Percentiles rank a stretch among this genome's conserved stretches.
phyloP scores from a whole-genome alignment of 2,329 filamentous ascomycete species.

The Fusarium sp. region DNA sequence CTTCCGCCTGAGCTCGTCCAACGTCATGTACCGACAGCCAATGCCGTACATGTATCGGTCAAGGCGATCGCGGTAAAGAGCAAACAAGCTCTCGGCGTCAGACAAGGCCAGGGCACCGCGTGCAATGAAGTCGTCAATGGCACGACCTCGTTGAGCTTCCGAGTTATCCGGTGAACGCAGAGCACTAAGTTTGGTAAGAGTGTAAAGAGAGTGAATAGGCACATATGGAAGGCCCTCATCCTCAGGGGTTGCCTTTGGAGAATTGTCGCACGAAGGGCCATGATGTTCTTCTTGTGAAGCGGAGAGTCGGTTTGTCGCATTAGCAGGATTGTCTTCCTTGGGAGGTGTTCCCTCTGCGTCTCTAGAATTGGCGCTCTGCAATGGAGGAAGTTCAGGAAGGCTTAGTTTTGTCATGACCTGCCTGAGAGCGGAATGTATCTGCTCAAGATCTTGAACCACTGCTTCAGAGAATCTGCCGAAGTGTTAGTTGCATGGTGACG shows the following conservation, averaged over 20 bases:
- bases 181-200: constrained; percentile 52
- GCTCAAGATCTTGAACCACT: constrained; percentile 41
- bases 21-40: constrained; percentile 61
- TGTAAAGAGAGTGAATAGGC: constrained; percentile 55
- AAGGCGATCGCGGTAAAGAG: constrained; percentile 62
- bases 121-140: constrained; percentile 51
- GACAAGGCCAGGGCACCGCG: constrained; percentile 57
- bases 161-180: constrained; percentile 50
- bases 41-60: constrained; percentile 67
- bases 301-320: constrained; percentile 9
- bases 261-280: constrained; percentile 46
- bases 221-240: constrained; percentile 53
- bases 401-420: constrained; percentile 43
- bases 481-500: neutral
- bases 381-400: constrained; percentile 38
- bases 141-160: constrained; percentile 35
- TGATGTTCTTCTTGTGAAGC: constrained; percentile 35
- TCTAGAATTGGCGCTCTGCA: constrained; percentile 37
- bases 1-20: constrained; percentile 64
- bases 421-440: constrained; percentile 41
- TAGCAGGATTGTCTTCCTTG: constrained; percentile 31
- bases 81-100: constrained; percentile 64
- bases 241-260: constrained; percentile 45
- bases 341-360: constrained; percentile 40
- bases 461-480: constrained; percentile 23